Conservation (phyloP, 2,329 filamentous ascomycete species). For the Aureobasidium sp. region DNA sequence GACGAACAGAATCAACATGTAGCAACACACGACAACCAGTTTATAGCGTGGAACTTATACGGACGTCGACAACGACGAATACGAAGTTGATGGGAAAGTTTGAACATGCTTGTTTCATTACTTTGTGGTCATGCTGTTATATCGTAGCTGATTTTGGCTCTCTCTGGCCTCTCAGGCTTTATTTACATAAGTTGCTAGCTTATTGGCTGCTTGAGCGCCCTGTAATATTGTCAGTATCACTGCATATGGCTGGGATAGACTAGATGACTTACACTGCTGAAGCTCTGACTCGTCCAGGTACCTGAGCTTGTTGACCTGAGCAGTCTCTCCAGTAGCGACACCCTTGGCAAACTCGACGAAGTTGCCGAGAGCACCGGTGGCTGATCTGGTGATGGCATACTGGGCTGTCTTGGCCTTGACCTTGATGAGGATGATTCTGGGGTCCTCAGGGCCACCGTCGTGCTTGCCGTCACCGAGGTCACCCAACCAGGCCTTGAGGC, state of each 20-base stretch:
- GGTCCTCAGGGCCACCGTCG: slow-evolving; percentile 73
- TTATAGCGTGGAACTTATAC: neutral
- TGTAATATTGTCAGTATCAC: neutral
- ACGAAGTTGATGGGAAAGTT: neutral
- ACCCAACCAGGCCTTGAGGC: slow-evolving; percentile 76
- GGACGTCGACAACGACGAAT: neutral
- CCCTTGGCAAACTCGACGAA: slow-evolving; percentile 68
- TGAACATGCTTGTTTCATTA: slow-evolving; percentile 5
- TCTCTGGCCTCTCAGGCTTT: neutral
- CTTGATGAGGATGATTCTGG: slow-evolving; percentile 72
- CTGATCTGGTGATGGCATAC: slow-evolving; percentile 55
- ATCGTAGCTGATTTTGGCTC: slow-evolving; percentile 7
- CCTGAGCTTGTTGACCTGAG: slow-evolving; percentile 66
- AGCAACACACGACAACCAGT: neutral
- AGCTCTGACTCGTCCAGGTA: slow-evolving; percentile 63
- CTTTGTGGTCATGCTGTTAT: slow-evolving; percentile 8
- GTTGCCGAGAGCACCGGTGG: slow-evolving; percentile 52
- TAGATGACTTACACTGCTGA: slow-evolving; percentile 40
- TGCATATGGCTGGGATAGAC: neutral
- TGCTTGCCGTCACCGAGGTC: slow-evolving; percentile 77
- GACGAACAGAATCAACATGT: neutral
- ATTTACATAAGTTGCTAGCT: neutral
- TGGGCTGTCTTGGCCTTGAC: slow-evolving; percentile 65
- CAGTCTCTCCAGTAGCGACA: slow-evolving; percentile 60
- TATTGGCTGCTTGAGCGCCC: slow-evolving; percentile 11